Evolutionary conservation across 2,329 filamentous ascomycete genomes (phyloP).

Genomic region (Helotiales sp.): DNA sequence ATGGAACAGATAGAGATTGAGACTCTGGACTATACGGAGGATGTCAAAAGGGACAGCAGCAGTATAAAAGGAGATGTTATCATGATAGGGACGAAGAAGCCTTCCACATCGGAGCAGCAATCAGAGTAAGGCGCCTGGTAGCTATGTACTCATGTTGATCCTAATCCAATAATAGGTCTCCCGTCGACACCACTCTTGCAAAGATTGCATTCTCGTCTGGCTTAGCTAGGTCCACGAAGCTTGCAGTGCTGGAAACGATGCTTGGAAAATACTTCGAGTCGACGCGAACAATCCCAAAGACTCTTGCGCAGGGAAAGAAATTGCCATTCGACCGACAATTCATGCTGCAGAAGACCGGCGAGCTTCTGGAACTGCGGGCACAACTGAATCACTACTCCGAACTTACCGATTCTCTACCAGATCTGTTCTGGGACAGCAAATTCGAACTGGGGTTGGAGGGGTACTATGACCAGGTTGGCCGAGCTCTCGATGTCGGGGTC

Average conservation of each 20-base stretch:
- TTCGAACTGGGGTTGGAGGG: conserved; percentile 88
- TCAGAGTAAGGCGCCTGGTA: conserved; percentile 17
- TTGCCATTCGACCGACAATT: conserved; percentile 69
- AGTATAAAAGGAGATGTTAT: conserved; percentile 86
- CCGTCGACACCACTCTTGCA: conserved; percentile 68
- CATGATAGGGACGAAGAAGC: conserved; percentile 74
- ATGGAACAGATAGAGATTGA: conserved; percentile 76
- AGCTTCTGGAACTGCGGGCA: conserved; percentile 83
- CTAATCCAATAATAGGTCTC: conserved; percentile 19
- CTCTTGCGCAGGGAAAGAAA: conserved; percentile 68
- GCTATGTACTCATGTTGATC: background rate
- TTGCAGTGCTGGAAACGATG: conserved; percentile 85
- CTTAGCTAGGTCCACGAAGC: conserved; percentile 86
- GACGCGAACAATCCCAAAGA: conserved; percentile 77
- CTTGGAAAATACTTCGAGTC: conserved; percentile 84
- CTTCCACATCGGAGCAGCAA: conserved; percentile 43
- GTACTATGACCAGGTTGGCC: conserved; percentile 93
- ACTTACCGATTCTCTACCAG: conserved; percentile 89
- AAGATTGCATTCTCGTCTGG: conserved; percentile 97
- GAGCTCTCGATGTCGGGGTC: conserved; percentile 85
- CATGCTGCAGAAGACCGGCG: conserved; percentile 90
- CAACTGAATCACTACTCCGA: conserved; percentile 97
- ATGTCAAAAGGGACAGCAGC: conserved; percentile 70
- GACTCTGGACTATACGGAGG: conserved; percentile 83
- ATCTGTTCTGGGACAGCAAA: conserved; percentile 93